Evolutionary conservation across 306 rosid genomes (phyloP), one percentile per base, ranked within the genome.

Genomic region (Inga laurina): DNA sequence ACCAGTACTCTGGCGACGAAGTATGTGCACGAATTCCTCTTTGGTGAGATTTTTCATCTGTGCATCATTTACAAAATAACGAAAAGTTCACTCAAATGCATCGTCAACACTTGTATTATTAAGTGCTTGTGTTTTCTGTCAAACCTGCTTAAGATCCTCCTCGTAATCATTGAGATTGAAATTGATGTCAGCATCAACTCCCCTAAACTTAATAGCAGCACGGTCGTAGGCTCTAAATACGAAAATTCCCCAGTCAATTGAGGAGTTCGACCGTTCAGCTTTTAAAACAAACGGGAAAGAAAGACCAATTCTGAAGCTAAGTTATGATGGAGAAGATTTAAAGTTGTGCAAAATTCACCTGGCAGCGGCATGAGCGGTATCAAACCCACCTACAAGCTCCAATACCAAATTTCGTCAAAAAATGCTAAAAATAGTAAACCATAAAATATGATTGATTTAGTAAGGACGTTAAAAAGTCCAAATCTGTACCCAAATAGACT

Each of bases 281-380:
- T 65, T 37, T 8, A 65, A 82, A 72, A 37, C 76, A 43, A 34
- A 14, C 32, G 37, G 22, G 22, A 54, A 43, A 16, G 65, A 34
- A 43, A 19, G 73, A 79, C 39, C 21, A 45, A 46, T 24, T 49
- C 67, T 35, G 9, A 16, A 34, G 46, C 48, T 44, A 57, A 82
- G 62, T 8, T 7, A 52, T 22, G 21, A 56, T 37, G 45, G 30
- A 76, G 64, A 8, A 74, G 68, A 45, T 61, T 61, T 12, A 64
- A 73, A 75, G n/a, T 72, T 22, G 62, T 4, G 80, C 46, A 79
- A 71, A 18, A 59, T 80, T 69, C 89, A 97, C 99, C 99, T 97
- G 61, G 99, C 99, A 32, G 99, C 99, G 44, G 97, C 92, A 87
- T 92, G 97, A 74, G 99, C 98, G 43, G 99, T 96, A 89, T 96